Evolutionary conservation across 768 basidiomycete species (phyloP), one percentile per base, ranked within the genome.

Genomic region (Aureoboletus auriporus): DNA sequence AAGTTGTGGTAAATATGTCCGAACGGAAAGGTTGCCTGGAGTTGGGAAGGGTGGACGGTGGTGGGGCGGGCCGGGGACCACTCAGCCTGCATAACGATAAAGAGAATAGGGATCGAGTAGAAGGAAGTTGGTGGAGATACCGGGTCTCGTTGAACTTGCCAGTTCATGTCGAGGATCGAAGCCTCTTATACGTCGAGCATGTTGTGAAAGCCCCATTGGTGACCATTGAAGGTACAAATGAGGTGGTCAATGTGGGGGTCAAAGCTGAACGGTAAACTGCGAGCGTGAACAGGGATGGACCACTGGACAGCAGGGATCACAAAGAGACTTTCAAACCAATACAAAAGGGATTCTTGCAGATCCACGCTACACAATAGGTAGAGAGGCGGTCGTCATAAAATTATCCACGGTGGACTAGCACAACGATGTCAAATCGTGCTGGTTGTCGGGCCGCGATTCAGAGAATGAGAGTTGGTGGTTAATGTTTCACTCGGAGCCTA

Each of bases 11-110:
- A 40, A 5, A 12, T 1, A 7, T 27, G 30, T 23, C 30, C 38
- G 4, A 37, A 11, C 2, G 50, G 39, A 44, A 44, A 42, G 5
- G 30, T 46, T 2, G 1, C 4, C 2, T 46, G 31, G 16, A 60
- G 53, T 4, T 52, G 33, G 7, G 13, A 28, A 1, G 50, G 57
- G 2, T 29, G 14, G 11, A 49, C 37, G 8, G 57, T 43, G 16
- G 29, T 5, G 1, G 57, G 58, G 8, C 33, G 28, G 9, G 14
- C 1, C 58, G 45, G 60, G 0, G 9, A 17, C 0, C 6, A 8
- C 20, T 57, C 27, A 8, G 34, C 10, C 29, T 42, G 33, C 58
- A 59, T 60, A 0, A 16, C 8, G 12, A 27, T 23, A 10, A 11
- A 11, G 38, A 37, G 33, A 12, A 34, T 10, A 3, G 11, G 27